Percentiles rank a stretch among this genome's conserved stretches.
These are phyloP conservation scores for Irpex rosettiformis DNA, from an alignment of 1,284 basidiomycete genomes.

Conservation along the genomic window DNA sequence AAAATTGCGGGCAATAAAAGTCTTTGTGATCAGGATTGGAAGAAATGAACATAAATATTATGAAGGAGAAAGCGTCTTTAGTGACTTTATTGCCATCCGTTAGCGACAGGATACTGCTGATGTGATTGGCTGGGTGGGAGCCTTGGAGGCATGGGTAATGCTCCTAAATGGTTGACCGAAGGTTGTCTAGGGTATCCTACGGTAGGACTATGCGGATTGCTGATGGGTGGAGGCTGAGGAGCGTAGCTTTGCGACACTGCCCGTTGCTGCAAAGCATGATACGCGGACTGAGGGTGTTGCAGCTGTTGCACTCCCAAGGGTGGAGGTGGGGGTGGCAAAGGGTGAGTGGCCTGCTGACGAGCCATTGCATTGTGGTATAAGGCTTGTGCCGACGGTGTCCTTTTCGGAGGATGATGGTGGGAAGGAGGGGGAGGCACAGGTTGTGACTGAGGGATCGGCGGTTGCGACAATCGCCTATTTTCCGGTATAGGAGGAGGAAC, in stretches of 20 bases:
- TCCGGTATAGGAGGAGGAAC: background rate
- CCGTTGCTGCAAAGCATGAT: slow-evolving; percentile 15
- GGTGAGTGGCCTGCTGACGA: slow-evolving; percentile 27
- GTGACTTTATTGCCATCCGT: slow-evolving; percentile 19
- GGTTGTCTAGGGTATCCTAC: slow-evolving; percentile 18
- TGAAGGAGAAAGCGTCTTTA: too few species aligned
- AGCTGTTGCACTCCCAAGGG: slow-evolving; percentile 5
- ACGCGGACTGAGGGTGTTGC: background rate
- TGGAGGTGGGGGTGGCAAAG: slow-evolving; percentile 33
- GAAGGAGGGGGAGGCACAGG: slow-evolving; percentile 16
- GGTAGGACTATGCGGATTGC: background rate
- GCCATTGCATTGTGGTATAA: slow-evolving; percentile 1
- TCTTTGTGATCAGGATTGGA: too few species aligned
- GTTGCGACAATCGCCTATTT: slow-evolving; percentile 1
- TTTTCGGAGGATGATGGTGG: slow-evolving; percentile 28
- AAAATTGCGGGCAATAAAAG: too few species aligned
- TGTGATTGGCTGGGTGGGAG: slow-evolving; percentile 19
- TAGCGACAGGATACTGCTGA: slow-evolving; percentile 19
- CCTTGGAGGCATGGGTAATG: slow-evolving; percentile 35
- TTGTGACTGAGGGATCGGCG: background rate
- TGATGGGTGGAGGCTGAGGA: slow-evolving; percentile 16
- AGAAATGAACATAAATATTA: too few species aligned
- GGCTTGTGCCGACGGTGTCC: background rate
- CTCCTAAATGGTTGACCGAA: slow-evolving; percentile 29
- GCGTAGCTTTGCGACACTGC: slow-evolving; percentile 13